Evolutionary conservation across 2,329 filamentous ascomycete genomes (phyloP).

Genomic region (Ustulina deusta): DNA sequence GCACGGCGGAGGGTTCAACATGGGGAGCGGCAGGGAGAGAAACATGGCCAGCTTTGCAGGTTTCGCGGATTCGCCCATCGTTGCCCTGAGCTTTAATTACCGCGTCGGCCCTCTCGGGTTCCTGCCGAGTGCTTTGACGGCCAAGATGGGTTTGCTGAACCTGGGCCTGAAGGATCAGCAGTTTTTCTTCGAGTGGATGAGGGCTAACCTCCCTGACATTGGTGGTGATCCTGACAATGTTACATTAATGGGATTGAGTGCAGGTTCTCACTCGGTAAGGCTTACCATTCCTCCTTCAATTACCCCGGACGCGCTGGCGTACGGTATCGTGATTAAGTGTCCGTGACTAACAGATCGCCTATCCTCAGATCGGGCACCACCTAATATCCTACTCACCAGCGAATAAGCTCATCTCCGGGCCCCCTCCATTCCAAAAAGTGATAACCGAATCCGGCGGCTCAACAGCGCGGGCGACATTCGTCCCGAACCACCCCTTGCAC

Average conservation of each 20-base stretch:
- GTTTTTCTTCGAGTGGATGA: constrained; percentile 69
- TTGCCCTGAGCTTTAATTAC: constrained; percentile 72
- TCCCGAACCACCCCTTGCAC: constrained; percentile 67
- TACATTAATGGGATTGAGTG: constrained; percentile 71
- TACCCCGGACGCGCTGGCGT: constrained; percentile 47
- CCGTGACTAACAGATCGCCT: constrained; percentile 7
- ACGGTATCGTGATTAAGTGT: background rate
- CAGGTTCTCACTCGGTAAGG: constrained; percentile 69
- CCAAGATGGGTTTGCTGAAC: constrained; percentile 69
- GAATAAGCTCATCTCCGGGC: constrained; percentile 49
- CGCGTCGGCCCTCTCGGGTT: constrained; percentile 78
- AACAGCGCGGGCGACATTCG: constrained; percentile 66
- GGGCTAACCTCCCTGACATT: constrained; percentile 68
- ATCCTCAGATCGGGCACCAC: constrained; percentile 66
- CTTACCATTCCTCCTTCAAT: background rate
- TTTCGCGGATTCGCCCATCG: constrained; percentile 64
- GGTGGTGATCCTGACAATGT: constrained; percentile 70
- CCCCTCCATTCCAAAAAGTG: constrained; percentile 63
- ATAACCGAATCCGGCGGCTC: constrained; percentile 69
- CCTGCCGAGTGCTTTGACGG: constrained; percentile 66
- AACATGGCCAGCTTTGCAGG: constrained; percentile 72
- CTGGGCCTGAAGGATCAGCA: constrained; percentile 73
- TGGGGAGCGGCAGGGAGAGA: constrained; percentile 64
- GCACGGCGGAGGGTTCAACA: constrained; percentile 73
- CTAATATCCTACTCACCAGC: constrained; percentile 63